Evolutionary conservation across 2,329 filamentous ascomycete genomes (phyloP).

Genomic region (Gremmenia infestans): DNA sequence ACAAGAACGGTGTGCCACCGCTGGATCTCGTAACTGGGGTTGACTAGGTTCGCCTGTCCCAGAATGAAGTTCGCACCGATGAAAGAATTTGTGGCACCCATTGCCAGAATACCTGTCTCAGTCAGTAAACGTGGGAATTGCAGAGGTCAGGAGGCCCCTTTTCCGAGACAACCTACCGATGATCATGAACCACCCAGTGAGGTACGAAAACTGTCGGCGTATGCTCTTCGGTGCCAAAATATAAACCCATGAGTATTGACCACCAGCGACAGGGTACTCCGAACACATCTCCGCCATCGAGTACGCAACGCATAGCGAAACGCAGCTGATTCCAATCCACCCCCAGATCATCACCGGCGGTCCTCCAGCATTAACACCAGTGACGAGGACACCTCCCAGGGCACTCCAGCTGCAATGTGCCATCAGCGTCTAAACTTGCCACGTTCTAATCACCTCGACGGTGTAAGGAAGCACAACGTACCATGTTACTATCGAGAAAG

Average conservation of each 20-base stretch:
- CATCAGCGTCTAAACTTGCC: conserved; percentile 14
- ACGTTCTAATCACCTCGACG: conserved; percentile 1
- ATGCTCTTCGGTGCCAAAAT: conserved; percentile 46
- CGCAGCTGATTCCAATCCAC: conserved; percentile 48
- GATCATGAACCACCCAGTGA: conserved; percentile 46
- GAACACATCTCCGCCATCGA: conserved; percentile 56
- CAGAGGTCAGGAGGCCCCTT: not conserved
- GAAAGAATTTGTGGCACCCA: conserved; percentile 51
- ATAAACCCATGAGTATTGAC: conserved; percentile 55
- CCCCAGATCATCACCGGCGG: conserved; percentile 56
- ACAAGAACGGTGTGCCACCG: conserved; percentile 52
- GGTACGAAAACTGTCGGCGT: conserved; percentile 39
- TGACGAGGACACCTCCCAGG: conserved; percentile 49
- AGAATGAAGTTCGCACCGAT: conserved; percentile 52
- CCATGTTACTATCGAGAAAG: conserved; percentile 53
- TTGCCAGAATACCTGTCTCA: conserved; percentile 34
- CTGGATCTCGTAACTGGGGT: conserved; percentile 46
- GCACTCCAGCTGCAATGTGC: conserved; percentile 44
- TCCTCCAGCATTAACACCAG: conserved; percentile 50
- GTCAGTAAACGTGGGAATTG: not conserved
- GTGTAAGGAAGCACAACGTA: conserved; percentile 20
- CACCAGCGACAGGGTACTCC: conserved; percentile 50
- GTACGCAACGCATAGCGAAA: conserved; percentile 49
- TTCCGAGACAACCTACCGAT: conserved; percentile 32
- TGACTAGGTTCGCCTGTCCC: conserved; percentile 47